Evolutionary conservation across 352 stramenopile species (phyloP).

Genomic region (Pythium insidiosum): DNA sequence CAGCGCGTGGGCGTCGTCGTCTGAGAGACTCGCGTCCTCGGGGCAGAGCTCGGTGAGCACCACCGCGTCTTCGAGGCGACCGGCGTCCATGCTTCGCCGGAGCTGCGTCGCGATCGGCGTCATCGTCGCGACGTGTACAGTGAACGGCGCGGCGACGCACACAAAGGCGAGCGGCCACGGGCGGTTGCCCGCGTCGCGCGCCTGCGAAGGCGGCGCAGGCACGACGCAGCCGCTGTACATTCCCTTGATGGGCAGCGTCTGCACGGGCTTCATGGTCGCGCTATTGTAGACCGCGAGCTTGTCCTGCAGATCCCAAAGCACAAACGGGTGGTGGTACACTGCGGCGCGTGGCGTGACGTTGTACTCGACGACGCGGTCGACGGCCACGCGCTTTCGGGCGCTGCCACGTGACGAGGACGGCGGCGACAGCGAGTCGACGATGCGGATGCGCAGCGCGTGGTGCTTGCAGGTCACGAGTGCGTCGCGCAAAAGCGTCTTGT

Average conservation of each 20-base stretch:
- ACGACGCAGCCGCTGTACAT: conserved; percentile 27
- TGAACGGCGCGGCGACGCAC: conserved; percentile 6
- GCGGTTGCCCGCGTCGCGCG: conserved; percentile 6
- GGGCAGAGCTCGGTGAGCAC: conserved; percentile 60
- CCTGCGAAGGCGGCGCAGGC: conserved; percentile 3
- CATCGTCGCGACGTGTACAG: conserved; percentile 16
- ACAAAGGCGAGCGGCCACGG: conserved; percentile 16
- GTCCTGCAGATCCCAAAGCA: conserved; percentile 56
- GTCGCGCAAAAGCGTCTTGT: conserved; percentile 12
- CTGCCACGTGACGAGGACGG: background rate
- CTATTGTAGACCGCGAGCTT: conserved; percentile 56
- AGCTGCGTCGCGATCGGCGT: conserved; percentile 38
- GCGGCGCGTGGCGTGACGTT: conserved; percentile 27
- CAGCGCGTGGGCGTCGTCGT: conserved; percentile 39
- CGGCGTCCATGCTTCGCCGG: conserved; percentile 38
- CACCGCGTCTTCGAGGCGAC: conserved; percentile 46
- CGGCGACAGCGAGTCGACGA: conserved; percentile 15
- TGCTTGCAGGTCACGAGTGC: conserved; percentile 57
- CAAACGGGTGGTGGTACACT: conserved; percentile 58
- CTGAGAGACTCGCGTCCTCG: conserved; percentile 45
- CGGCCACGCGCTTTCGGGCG: conserved; percentile 30
- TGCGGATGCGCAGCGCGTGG: conserved; percentile 33
- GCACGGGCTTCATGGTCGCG: conserved; percentile 38
- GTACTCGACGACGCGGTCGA: conserved; percentile 41
- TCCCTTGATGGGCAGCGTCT: conserved; percentile 48